These are phyloP conservation scores for Barnettozyma vustinii DNA, from an alignment of 805 yeast genomes.

Conservation along the genomic window DNA sequence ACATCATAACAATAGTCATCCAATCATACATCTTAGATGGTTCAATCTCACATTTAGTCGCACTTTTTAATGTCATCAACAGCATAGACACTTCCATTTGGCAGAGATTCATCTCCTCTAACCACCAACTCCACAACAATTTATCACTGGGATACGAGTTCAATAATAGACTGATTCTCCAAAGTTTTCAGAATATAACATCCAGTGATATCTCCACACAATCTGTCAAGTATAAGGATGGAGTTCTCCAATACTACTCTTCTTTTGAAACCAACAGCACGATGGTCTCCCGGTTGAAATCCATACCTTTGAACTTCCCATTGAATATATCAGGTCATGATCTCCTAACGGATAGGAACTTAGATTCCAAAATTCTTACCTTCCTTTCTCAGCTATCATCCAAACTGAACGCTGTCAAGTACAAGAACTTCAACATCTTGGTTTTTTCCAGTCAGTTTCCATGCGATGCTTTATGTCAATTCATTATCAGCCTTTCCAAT, in stretches of 20 bases:
- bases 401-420: slow-evolving; percentile 33
- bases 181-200: slow-evolving; percentile 20
- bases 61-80: slow-evolving; percentile 21
- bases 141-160: slow-evolving; percentile 17
- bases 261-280: slow-evolving; percentile 29
- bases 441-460: slow-evolving; percentile 31
- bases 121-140: slow-evolving; percentile 14
- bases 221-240: slow-evolving; percentile 17
- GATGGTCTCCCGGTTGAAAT: slow-evolving; percentile 30
- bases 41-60: slow-evolving; percentile 14
- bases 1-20: slow-evolving; percentile 48
- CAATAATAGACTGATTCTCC: slow-evolving; percentile 18
- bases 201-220: slow-evolving; percentile 12
- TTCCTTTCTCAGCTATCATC: slow-evolving; percentile 29
- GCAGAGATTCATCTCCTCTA: slow-evolving; percentile 12
- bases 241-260: slow-evolving; percentile 23
- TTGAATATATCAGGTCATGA: slow-evolving; percentile 16
- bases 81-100: slow-evolving; percentile 20
- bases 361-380: slow-evolving; percentile 21
- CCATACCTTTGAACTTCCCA: slow-evolving; percentile 27
- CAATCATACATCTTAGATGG: slow-evolving; percentile 28
- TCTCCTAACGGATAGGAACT: slow-evolving; percentile 22
- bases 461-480: slow-evolving; percentile 38
- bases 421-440: slow-evolving; percentile 34
- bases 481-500: slow-evolving; percentile 35